phyloP scores from a whole-genome alignment of 352 stramenopile species.

The Pythium sp. region DNA sequence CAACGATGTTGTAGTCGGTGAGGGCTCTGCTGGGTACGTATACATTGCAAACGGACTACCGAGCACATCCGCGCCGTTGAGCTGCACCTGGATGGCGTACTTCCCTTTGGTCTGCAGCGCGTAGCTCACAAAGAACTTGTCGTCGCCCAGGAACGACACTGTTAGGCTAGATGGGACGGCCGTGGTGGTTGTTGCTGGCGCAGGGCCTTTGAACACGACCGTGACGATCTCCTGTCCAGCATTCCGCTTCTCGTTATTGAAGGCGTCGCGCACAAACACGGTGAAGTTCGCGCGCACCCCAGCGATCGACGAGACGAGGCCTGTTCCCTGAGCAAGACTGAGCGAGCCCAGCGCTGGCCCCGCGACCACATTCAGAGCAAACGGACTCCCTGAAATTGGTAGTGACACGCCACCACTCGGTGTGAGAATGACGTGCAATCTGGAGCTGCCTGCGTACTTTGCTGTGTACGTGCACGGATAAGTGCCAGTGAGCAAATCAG shows the following conservation, averaged over 20 bases:
- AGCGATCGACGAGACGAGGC: constrained; percentile 52
- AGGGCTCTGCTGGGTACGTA: constrained; percentile 41
- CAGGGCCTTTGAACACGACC: constrained; percentile 35
- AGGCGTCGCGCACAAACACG: constrained; percentile 51
- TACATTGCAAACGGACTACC: constrained; percentile 62
- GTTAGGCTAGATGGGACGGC: constrained; percentile 23
- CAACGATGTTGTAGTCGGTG: constrained; percentile 40
- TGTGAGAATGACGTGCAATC: constrained; percentile 35
- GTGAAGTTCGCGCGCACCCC: constrained; percentile 46
- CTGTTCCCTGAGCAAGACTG: constrained; percentile 38
- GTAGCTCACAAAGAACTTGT: constrained; percentile 46
- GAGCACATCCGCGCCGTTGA: constrained; percentile 37
- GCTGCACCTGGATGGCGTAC: constrained; percentile 46
- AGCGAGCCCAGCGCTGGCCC: constrained; percentile 45
- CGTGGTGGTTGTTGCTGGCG: constrained; percentile 17
- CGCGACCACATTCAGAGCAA: constrained; percentile 42
- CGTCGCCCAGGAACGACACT: constrained; percentile 30
- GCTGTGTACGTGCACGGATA: constrained; percentile 67
- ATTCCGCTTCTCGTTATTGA: constrained; percentile 63
- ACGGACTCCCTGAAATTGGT: constrained; percentile 46
- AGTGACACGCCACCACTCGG: constrained; percentile 15
- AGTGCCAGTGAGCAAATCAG: constrained; percentile 47
- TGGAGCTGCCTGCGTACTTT: constrained; percentile 36
- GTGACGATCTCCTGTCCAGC: constrained; percentile 41
- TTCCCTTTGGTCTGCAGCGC: constrained; percentile 34